Conservation (phyloP, 2,329 filamentous ascomycete genomes). For the Onygenales sp. region DNA sequence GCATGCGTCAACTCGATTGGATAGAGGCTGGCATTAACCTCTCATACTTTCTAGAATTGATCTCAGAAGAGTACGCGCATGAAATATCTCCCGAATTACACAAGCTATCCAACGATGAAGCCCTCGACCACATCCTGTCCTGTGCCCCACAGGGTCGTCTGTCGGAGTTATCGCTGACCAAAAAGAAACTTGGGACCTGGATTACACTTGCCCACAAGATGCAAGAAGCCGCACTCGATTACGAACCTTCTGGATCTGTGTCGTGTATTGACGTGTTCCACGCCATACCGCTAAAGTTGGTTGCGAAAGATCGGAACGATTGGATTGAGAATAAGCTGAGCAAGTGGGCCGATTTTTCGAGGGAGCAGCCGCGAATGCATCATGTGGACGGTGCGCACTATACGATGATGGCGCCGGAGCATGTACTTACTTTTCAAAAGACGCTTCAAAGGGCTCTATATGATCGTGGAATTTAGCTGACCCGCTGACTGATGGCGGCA, state of each 20-base stretch:
- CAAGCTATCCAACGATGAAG: slow-evolving; percentile 8
- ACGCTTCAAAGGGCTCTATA: slow-evolving; percentile 6
- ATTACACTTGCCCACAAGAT: slow-evolving; percentile 24
- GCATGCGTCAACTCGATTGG: slow-evolving; percentile 32
- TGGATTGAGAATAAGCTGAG: slow-evolving; percentile 15
- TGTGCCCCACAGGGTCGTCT: slow-evolving; percentile 12
- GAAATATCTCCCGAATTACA: slow-evolving; percentile 9
- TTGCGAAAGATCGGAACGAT: slow-evolving; percentile 14
- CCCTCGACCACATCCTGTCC: slow-evolving; percentile 4
- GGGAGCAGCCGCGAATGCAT: slow-evolving; percentile 20
- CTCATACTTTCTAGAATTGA: slow-evolving; percentile 29
- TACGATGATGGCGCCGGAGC: slow-evolving; percentile 30
- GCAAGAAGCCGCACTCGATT: slow-evolving; percentile 32
- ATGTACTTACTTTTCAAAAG: slow-evolving; percentile 26
- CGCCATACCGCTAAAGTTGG: slow-evolving; percentile 23
- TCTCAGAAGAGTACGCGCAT: slow-evolving; percentile 19
- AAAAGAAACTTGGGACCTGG: slow-evolving; percentile 21
- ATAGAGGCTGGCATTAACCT: slow-evolving; percentile 29
- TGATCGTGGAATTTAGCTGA: slow-evolving; percentile 1
- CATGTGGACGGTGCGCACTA: slow-evolving; percentile 30
- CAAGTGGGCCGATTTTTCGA: slow-evolving; percentile 28
- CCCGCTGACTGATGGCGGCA: background rate
- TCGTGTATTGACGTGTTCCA: slow-evolving; percentile 35
- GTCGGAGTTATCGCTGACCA: slow-evolving; percentile 23
- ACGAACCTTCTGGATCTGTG: slow-evolving; percentile 34